phyloP scores from a whole-genome alignment of 371 early-diverging fungal species.

The Mucor piriformis region DNA sequence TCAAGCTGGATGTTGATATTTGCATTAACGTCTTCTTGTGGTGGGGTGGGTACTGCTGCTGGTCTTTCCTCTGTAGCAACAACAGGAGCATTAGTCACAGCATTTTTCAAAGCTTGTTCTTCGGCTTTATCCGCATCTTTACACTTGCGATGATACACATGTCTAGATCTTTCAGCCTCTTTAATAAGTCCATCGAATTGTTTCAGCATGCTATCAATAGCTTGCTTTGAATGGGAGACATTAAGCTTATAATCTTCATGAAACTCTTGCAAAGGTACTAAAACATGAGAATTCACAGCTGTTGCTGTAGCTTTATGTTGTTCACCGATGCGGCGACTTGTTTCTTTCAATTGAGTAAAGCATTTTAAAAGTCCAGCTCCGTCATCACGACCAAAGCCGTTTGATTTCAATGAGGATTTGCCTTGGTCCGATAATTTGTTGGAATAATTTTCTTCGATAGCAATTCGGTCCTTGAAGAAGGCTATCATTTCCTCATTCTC shows the following conservation, averaged over 20 bases:
- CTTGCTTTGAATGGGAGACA: conserved; percentile 61
- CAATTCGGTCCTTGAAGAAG: conserved; percentile 69
- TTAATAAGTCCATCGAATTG: conserved; percentile 56
- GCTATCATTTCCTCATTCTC: conserved; percentile 75
- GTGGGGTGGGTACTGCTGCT: background rate
- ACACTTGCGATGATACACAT: conserved; percentile 52
- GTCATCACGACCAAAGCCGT: conserved; percentile 75
- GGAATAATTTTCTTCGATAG: conserved; percentile 67
- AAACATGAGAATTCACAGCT: conserved; percentile 58
- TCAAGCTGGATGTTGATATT: conserved; percentile 31
- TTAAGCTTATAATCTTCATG: conserved; percentile 59
- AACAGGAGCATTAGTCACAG: background rate
- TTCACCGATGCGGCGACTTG: conserved; percentile 59
- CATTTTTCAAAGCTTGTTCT: conserved; percentile 25
- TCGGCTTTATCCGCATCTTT: conserved; percentile 57
- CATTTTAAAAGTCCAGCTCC: conserved; percentile 72
- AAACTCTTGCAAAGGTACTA: conserved; percentile 64
- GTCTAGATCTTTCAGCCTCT: conserved; percentile 53
- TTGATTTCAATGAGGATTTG: conserved; percentile 27
- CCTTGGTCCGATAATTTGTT: conserved; percentile 59
- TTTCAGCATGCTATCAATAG: conserved; percentile 59
- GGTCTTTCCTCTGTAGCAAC: background rate
- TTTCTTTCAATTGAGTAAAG: conserved; percentile 63
- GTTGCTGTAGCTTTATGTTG: conserved; percentile 61
- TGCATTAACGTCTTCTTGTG: background rate